Evolutionary conservation across 345 rosid genomes (phyloP).

Genomic region (Boechera divaricarpa): DNA sequence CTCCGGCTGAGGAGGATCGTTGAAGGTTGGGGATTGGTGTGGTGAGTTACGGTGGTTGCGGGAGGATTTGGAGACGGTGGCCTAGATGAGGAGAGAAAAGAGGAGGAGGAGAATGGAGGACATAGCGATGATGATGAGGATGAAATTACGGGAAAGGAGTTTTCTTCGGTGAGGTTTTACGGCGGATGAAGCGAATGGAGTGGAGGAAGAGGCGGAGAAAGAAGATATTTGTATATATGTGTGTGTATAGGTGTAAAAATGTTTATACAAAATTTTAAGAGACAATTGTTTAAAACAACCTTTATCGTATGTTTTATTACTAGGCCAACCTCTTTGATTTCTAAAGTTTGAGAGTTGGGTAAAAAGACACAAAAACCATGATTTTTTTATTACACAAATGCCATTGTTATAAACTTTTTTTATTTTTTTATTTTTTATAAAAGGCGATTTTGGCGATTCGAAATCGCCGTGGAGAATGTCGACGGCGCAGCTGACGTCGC

Average conservation of each 20-base stretch:
- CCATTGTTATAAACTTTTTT: no score
- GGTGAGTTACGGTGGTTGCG: constrained; percentile 19
- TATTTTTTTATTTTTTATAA: no score
- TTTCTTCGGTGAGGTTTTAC: constrained; percentile 31
- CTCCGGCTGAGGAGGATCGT: not conserved
- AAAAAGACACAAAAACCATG: no score
- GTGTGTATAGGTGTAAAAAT: not conserved
- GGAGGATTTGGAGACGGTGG: constrained; percentile 43
- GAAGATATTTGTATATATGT: constrained; percentile 12
- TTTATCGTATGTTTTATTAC: no score
- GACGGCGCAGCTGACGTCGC: no score
- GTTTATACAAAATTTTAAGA: not conserved
- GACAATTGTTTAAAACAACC: no score
- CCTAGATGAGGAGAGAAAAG: constrained; percentile 40
- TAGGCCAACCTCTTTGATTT: no score
- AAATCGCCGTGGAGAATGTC: no score
- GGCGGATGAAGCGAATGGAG: constrained; percentile 44
- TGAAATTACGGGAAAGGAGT: constrained; percentile 27
- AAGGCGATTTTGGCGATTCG: no score
- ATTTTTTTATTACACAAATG: no score
- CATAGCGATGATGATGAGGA: constrained; percentile 35
- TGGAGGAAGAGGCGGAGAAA: constrained; percentile 41
- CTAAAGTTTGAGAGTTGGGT: no score
- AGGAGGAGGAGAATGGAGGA: constrained; percentile 46
- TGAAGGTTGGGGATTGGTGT: constrained; percentile 19